Evolutionary conservation across 768 basidiomycete genomes (phyloP), one percentile per base, ranked within the genome.

Genomic region (Serendipita indica): DNA sequence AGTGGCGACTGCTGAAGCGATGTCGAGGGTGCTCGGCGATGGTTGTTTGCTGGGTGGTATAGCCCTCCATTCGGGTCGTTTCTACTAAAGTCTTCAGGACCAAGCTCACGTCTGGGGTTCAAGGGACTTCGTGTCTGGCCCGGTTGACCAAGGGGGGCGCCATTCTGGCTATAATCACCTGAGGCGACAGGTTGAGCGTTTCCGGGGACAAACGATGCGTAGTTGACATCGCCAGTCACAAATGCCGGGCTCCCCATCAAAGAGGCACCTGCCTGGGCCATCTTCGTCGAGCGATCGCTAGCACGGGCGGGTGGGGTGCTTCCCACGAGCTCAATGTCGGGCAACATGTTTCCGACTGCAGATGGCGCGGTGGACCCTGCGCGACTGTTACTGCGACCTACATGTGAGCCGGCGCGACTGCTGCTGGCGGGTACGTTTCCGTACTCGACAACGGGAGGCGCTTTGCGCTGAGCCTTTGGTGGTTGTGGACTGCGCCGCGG

Each of bases 231-330:
- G 4, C 25, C 32, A 4, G 49, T 54, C 49, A 54, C 49, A 54
- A 54, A 54, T 4, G 49, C 49, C 22, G 49, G 49, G 49, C 49
- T 54, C 7, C 49, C 49, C 49, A 54, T 54, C 10, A 54, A 28
- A 3, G n/a, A 16, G 1, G 16, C 49, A 13, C 49, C 49, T 5
- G 49, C 49, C 22, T 33, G 49, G n/a, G 49, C 49, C 49, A 54
- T 54, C 25, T 54, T 54, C n/a, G 49, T 54, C n/a, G 49, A 54
- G n/a, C 49, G 20, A 20, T 27, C 49, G 7, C 16, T 54, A 10
- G 49, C 49, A 4, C 32, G 49, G 2, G 22, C 22, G 32, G 49
- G 49, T 12, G 49, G 49, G 16, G 49, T 54, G 22, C 22, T 28
- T 5, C 4, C 25, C 4, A 30, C 22, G 30, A 54, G 16, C 25